Conservation (phyloP, 78 protist species). For the Polysphondylium violaceum region DNA sequence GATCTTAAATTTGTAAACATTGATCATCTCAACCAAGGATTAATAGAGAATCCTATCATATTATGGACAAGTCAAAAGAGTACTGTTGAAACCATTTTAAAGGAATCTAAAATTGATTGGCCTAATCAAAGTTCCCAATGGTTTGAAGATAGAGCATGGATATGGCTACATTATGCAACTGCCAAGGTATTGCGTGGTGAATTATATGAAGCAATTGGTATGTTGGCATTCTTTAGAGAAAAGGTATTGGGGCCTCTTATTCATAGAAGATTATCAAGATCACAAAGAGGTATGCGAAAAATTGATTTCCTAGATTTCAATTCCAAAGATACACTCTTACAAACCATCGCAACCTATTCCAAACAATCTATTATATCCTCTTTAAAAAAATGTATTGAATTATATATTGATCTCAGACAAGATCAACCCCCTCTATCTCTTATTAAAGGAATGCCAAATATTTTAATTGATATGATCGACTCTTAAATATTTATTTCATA, state of each 20-base stretch:
- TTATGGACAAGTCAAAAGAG: neutral
- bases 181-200: neutral
- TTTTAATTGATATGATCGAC: too few relatives aligned
- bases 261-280: neutral
- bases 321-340: too few relatives aligned
- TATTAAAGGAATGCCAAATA: conserved; percentile 1
- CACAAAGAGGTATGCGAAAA: conserved; percentile 14
- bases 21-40: neutral
- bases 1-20: conserved; percentile 7
- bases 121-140: conserved; percentile 2
- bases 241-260: neutral
- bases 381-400: neutral
- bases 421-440: neutral
- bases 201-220: neutral
- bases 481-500: too few relatives aligned
- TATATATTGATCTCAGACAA: neutral
- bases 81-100: neutral
- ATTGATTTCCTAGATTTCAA: neutral
- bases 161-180: neutral
- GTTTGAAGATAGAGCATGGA: conserved; percentile 21
- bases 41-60: neutral
- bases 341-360: neutral
- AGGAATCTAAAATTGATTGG: neutral
- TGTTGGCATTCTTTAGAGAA: neutral
- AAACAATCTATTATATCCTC: neutral